Percentiles rank a stretch among this genome's conserved stretches.
These are phyloP conservation scores for Ajuga chamaepitys DNA, from an alignment of 257 asterid species.

Conservation along the genomic window DNA sequence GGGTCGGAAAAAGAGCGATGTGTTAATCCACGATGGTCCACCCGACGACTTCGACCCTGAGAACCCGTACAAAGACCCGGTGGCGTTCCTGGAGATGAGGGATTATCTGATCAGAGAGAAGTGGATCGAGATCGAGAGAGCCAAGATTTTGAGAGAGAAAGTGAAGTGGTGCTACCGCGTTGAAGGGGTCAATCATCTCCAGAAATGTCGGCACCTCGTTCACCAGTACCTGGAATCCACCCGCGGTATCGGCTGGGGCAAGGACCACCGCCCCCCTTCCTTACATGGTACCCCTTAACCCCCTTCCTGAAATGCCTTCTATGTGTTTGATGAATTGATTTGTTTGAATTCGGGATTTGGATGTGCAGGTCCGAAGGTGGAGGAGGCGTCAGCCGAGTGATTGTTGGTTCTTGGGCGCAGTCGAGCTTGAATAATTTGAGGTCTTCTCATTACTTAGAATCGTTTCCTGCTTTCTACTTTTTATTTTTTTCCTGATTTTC, in stretches of 20 bases:
- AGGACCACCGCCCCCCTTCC: conserved; percentile 76
- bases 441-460: neutral
- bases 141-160: conserved; percentile 82
- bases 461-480: neutral
- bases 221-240: conserved; percentile 87
- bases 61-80: conserved; percentile 90
- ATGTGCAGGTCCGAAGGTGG: conserved; percentile 42
- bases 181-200: conserved; percentile 87
- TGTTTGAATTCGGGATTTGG: neutral
- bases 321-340: neutral
- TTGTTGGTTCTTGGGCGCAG: neutral
- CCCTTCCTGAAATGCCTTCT: neutral
- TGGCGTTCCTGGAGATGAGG: conserved; percentile 87
- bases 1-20: conserved; percentile 84
- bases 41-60: conserved; percentile 89
- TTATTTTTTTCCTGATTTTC: neutral
- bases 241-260: conserved; percentile 97
- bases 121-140: conserved; percentile 97
- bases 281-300: conserved; percentile 48
- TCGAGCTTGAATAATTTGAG: conserved; percentile 23
- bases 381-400: conserved; percentile 34
- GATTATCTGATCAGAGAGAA: conserved; percentile 86
- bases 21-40: conserved; percentile 64
- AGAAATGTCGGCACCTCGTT: conserved; percentile 93
- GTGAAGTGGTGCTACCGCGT: conserved; percentile 91